Percentiles rank a stretch among this genome's conserved stretches.
Evolutionary conservation across 805 yeast species (phyloP).

Genomic region (Priceomyces castillae): DNA sequence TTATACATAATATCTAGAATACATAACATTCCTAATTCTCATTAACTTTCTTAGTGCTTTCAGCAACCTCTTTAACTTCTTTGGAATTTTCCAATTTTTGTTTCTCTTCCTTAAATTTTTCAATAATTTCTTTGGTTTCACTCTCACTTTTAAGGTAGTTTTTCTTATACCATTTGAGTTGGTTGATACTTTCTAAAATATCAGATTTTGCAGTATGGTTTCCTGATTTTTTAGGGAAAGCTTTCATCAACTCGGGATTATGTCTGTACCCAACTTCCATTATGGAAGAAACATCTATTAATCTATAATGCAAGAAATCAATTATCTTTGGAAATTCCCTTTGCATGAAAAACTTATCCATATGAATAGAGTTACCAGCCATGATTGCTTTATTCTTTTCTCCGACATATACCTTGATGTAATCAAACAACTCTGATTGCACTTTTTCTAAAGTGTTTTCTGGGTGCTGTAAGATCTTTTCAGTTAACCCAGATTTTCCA

Average conservation of each 20-base stretch:
- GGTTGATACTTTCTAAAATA: slow-evolving; percentile 83
- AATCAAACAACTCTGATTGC: slow-evolving; percentile 60
- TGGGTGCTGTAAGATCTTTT: slow-evolving; percentile 58
- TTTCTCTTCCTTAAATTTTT: slow-evolving; percentile 1
- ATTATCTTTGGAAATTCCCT: slow-evolving; percentile 76
- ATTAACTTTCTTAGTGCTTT: background rate
- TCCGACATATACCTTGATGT: slow-evolving; percentile 55
- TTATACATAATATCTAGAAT: slow-evolving; percentile 3
- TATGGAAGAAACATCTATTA: slow-evolving; percentile 86
- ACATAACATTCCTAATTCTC: background rate
- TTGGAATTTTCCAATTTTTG: background rate
- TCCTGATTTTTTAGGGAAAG: slow-evolving; percentile 60
- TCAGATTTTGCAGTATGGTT: slow-evolving; percentile 88
- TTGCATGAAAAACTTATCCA: slow-evolving; percentile 83
- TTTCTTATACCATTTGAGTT: slow-evolving; percentile 72
- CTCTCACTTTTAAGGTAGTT: slow-evolving; percentile 49
- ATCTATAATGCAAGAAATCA: slow-evolving; percentile 64
- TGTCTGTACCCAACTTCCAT: slow-evolving; percentile 79
- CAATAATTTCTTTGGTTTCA: slow-evolving; percentile 13
- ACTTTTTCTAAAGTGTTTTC: slow-evolving; percentile 57
- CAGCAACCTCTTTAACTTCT: background rate
- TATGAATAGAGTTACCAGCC: slow-evolving; percentile 91
- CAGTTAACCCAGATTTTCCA: slow-evolving; percentile 70
- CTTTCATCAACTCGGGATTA: slow-evolving; percentile 58
- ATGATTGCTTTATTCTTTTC: slow-evolving; percentile 59